Conservation (phyloP, 345 rosid species). For the Alliaria petiolata region DNA sequence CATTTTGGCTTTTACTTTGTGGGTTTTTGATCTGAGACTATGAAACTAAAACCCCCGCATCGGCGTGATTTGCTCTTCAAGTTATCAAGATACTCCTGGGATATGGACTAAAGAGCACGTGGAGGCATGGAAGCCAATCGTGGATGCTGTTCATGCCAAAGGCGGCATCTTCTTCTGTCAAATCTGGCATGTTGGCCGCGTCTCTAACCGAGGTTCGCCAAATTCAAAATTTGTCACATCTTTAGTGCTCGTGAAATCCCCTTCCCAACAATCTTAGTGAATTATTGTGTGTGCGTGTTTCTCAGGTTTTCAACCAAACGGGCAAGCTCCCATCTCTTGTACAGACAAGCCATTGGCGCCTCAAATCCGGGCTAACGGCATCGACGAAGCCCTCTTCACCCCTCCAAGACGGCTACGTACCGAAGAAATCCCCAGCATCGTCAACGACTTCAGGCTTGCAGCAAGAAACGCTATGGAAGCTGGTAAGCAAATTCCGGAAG, state of each 20-base stretch:
- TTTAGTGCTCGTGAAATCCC: background rate
- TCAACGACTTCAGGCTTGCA: constrained; percentile 65
- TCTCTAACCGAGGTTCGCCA: constrained; percentile 42
- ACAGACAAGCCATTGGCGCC: constrained; percentile 54
- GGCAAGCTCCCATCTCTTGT: constrained; percentile 59
- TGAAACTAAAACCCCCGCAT: background rate
- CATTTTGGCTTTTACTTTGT: background rate
- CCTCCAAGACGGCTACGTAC: constrained; percentile 57
- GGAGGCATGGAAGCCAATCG: constrained; percentile 87
- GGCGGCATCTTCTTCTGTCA: constrained; percentile 75
- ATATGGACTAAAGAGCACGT: constrained; percentile 82
- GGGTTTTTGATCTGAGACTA: constrained; percentile 8
- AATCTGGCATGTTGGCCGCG: constrained; percentile 74
- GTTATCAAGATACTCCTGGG: constrained; percentile 53
- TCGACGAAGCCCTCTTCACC: constrained; percentile 38
- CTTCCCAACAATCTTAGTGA: background rate
- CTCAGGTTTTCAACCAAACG: constrained; percentile 51
- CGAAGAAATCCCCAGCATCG: constrained; percentile 64
- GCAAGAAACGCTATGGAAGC: constrained; percentile 81
- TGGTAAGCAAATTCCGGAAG: constrained; percentile 31
- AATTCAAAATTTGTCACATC: background rate
- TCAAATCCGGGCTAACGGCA: constrained; percentile 39
- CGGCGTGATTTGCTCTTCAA: constrained; percentile 21
- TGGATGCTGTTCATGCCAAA: constrained; percentile 78
- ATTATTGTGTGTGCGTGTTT: background rate